Evolutionary conservation across 2,329 filamentous ascomycete species (phyloP).

Genomic region (Claviceps fusiformis): DNA sequence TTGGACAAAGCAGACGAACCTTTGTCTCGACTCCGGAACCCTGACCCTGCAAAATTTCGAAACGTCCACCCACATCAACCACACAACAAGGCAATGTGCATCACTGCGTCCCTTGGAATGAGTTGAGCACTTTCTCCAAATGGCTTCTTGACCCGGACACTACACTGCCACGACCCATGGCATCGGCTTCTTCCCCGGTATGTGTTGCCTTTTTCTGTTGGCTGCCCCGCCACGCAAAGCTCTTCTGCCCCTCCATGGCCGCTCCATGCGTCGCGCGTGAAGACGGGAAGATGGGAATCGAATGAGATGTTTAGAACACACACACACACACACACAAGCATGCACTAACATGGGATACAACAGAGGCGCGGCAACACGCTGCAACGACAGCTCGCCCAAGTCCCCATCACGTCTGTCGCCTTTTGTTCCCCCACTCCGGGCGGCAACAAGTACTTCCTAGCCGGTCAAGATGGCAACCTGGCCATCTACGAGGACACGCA

Average conservation of each 20-base stretch:
- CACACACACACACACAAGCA: no score
- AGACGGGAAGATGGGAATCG: background rate
- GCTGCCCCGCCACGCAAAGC: background rate
- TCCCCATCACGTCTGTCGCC: conserved; percentile 46
- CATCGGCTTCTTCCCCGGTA: background rate
- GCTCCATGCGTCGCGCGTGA: no score
- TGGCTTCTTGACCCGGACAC: conserved; percentile 1
- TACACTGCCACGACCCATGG: background rate
- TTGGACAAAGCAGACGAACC: no score
- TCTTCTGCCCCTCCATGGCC: background rate
- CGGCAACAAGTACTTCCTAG: conserved; percentile 31
- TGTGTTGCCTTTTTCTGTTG: background rate
- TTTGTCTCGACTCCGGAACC: no score
- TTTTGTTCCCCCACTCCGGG: conserved; percentile 27
- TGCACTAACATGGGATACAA: background rate
- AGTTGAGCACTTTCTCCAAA: background rate
- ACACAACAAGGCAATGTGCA: background rate
- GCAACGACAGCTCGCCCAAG: conserved; percentile 27
- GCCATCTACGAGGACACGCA: conserved; percentile 34
- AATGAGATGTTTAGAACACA: background rate
- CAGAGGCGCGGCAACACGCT: conserved; percentile 8
- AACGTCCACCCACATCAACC: no score
- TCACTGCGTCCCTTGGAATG: background rate
- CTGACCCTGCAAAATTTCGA: background rate
- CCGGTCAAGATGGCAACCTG: conserved; percentile 46